Conservation (phyloP, 106 monocot genomes). For the Xerophyta viscosa region DNA sequence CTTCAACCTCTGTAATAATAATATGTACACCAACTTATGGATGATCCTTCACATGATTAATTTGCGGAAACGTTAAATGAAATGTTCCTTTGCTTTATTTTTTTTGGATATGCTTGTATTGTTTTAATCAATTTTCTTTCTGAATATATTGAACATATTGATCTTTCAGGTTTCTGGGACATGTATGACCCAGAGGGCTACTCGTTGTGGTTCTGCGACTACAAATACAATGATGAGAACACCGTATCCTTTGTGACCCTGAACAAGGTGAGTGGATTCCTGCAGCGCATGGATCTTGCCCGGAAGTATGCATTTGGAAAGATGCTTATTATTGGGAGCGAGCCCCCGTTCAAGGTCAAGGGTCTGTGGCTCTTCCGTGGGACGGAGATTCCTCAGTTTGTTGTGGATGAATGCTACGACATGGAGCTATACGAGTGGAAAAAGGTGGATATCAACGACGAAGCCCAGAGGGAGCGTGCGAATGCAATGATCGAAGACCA, state of each 20-base stretch:
- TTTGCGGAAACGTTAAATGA: too few relatives aligned
- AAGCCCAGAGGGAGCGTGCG: slow-evolving; percentile 58
- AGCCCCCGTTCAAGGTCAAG: slow-evolving; percentile 57
- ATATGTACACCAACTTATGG: too few relatives aligned
- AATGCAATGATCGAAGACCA: slow-evolving; percentile 69
- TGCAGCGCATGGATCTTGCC: slow-evolving; percentile 60
- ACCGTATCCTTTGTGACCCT: slow-evolving; percentile 57
- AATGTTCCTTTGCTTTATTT: too few relatives aligned
- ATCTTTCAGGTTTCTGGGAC: slow-evolving; percentile 53
- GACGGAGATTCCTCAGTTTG: slow-evolving; percentile 42
- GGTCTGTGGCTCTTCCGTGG: slow-evolving; percentile 68
- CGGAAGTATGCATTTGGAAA: slow-evolving; percentile 71
- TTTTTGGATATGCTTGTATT: too few relatives aligned
- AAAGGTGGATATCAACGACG: slow-evolving; percentile 42
- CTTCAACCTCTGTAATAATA: too few relatives aligned
- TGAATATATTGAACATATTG: too few relatives aligned
- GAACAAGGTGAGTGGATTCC: slow-evolving; percentile 62
- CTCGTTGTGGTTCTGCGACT: slow-evolving; percentile 66
- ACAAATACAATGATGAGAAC: slow-evolving; percentile 68
- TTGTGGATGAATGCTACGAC: slow-evolving; percentile 61
- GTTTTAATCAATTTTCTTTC: too few relatives aligned
- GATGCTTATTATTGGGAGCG: slow-evolving; percentile 58
- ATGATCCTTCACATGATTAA: too few relatives aligned
- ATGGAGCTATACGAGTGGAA: slow-evolving; percentile 67
- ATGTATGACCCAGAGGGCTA: slow-evolving; percentile 70